A percentile compares a stretch with the other conserved stretches of the same genome.
phyloP scores from a whole-genome alignment of 768 basidiomycete species.

The Pleurotus tuoliensis region DNA sequence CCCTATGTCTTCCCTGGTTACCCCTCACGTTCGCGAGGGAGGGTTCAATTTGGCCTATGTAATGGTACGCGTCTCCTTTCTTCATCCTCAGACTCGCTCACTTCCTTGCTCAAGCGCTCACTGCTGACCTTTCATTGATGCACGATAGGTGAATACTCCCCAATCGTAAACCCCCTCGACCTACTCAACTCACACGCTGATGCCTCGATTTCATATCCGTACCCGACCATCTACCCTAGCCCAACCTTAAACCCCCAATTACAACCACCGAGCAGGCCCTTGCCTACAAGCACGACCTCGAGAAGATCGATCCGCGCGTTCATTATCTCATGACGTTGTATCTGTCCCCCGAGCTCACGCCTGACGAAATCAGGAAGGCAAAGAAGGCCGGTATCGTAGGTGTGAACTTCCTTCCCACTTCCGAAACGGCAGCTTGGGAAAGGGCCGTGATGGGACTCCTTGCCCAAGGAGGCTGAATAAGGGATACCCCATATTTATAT shows the following conservation, averaged over 20 bases:
- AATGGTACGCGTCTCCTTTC: conserved; percentile 58
- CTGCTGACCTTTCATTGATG: too few relatives aligned
- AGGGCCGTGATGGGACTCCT: not conserved
- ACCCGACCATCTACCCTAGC: conserved; percentile 40
- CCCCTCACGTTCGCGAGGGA: conserved; percentile 85
- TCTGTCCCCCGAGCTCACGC: conserved; percentile 86
- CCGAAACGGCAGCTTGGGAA: not conserved
- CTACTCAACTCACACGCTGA: too few relatives aligned
- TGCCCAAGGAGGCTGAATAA: not conserved
- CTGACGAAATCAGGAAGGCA: conserved; percentile 87
- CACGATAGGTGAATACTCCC: too few relatives aligned
- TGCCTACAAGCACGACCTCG: conserved; percentile 71
- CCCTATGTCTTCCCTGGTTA: conserved; percentile 73
- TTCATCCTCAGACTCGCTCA: not conserved
- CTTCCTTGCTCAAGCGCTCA: too few relatives aligned
- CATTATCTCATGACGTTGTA: conserved; percentile 97
- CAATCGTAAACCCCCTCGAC: too few relatives aligned
- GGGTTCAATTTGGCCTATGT: conserved; percentile 93
- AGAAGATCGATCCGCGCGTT: conserved; percentile 69
- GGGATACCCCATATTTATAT: not conserved
- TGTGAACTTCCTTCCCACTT: conserved; percentile 23
- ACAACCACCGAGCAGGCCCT: conserved; percentile 78
- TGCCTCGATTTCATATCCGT: conserved; percentile 6
- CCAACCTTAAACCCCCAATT: conserved; percentile 89
- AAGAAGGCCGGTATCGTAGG: conserved; percentile 77